Evolutionary conservation across 768 basidiomycete species (phyloP).

Genomic region (Mycena crocata): DNA sequence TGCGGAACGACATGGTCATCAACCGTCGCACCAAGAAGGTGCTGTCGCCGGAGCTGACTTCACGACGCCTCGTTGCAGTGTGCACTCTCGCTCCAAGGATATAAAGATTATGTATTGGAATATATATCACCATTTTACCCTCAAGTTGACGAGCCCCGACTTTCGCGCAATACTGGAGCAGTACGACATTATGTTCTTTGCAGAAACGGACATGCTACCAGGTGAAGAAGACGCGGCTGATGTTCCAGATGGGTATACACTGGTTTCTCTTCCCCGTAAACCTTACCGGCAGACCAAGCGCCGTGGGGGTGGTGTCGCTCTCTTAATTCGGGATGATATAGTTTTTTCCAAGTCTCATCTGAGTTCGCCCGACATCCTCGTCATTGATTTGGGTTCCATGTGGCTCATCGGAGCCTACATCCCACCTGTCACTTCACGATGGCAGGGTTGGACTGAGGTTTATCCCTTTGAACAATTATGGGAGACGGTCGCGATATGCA

Average conservation of each 20-base stretch:
- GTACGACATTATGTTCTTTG: conserved; percentile 11
- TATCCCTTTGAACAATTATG: not conserved
- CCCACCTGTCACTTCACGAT: not conserved
- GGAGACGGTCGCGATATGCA: not conserved
- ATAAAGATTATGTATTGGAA: conserved; percentile 1
- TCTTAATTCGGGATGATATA: conserved; percentile 9
- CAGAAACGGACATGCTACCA: conserved; percentile 1
- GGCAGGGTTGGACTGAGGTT: conserved; percentile 6
- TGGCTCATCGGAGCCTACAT: conserved; percentile 8
- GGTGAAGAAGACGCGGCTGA: not conserved
- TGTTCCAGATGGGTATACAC: not conserved
- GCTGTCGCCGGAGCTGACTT: too few species aligned
- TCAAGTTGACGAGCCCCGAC: not conserved
- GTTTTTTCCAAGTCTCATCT: not conserved
- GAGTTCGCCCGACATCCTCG: conserved; percentile 1
- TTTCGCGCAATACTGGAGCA: not conserved
- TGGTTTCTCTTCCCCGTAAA: not conserved
- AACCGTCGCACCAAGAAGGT: too few species aligned
- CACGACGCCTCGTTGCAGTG: too few species aligned
- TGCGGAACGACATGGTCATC: too few species aligned
- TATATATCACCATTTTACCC: not conserved
- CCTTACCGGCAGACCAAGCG: not conserved
- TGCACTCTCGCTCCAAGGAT: not conserved
- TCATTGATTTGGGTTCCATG: not conserved
- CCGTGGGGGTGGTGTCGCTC: conserved; percentile 3